These are phyloP conservation scores for Pseudodiploospora longispora DNA, from an alignment of 2,329 filamentous ascomycete genomes.

Conservation along the genomic window DNA sequence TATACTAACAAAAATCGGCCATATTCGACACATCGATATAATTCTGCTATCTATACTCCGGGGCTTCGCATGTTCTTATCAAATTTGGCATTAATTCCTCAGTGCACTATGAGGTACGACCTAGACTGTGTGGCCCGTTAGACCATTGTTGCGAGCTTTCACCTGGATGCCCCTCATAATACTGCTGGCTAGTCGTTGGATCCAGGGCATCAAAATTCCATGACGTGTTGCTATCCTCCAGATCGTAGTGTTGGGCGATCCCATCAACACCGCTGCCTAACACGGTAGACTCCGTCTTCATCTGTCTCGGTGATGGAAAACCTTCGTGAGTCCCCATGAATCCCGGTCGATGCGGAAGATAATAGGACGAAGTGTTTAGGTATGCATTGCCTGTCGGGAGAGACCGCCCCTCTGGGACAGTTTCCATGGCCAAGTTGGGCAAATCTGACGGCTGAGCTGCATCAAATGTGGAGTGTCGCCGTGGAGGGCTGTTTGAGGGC, in stretches of 20 bases:
- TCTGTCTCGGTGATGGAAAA: conserved; percentile 13
- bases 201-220: conserved; percentile 9
- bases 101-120: neutral
- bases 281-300: conserved; percentile 12
- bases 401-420: conserved; percentile 7
- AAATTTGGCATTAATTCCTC: too few relatives aligned
- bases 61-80: too few relatives aligned
- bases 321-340: conserved; percentile 6
- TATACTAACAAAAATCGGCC: too few relatives aligned
- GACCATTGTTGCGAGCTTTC: conserved; percentile 1
- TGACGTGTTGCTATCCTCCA: neutral
- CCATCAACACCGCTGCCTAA: conserved; percentile 8
- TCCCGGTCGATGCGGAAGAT: conserved; percentile 10
- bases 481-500: conserved; percentile 12
- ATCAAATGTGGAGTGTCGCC: conserved; percentile 15
- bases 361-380: conserved; percentile 12
- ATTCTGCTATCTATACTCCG: too few relatives aligned
- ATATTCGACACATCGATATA: too few relatives aligned
- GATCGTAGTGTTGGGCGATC: conserved; percentile 7
- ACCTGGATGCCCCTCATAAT: neutral
- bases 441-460: conserved; percentile 10
- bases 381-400: conserved; percentile 5
- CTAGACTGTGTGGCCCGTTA: neutral
- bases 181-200: conserved; percentile 5
- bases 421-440: conserved; percentile 6